Percentiles rank a stretch among this genome's conserved stretches.
Conservation (phyloP, 1,284 basidiomycete genomes). For the Ustilago nuda region DNA sequence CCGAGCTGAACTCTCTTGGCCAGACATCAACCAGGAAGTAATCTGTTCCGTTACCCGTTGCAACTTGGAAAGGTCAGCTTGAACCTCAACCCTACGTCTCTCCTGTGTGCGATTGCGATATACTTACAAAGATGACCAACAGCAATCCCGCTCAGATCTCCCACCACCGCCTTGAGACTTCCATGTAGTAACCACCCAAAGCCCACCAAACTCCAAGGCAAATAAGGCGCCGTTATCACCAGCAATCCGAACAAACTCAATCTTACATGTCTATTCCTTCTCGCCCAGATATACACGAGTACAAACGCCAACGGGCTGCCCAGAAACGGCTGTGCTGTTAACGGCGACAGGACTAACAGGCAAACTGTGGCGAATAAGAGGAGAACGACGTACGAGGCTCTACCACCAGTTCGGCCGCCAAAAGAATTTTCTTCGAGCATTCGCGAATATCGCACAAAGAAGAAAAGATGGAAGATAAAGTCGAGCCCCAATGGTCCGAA, state of each 20-base stretch:
- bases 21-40: slow-evolving; percentile 96
- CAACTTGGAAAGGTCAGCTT: neutral
- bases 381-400: slow-evolving; percentile 92
- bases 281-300: slow-evolving; percentile 95
- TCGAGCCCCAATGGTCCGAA: slow-evolving; percentile 89
- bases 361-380: slow-evolving; percentile 82
- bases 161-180: slow-evolving; percentile 84
- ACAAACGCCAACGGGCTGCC: slow-evolving; percentile 71
- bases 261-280: slow-evolving; percentile 91
- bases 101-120: too few species aligned
- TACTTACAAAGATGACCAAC: slow-evolving; percentile 65
- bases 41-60: slow-evolving; percentile 24
- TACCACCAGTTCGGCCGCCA: slow-evolving; percentile 79
- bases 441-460: slow-evolving; percentile 96
- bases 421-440: slow-evolving; percentile 97
- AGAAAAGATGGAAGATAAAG: slow-evolving; percentile 95
- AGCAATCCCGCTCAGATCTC: slow-evolving; percentile 76
- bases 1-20: slow-evolving; percentile 88
- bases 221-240: slow-evolving; percentile 93
- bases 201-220: slow-evolving; percentile 87
- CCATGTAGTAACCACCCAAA: slow-evolving; percentile 91
- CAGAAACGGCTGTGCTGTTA: slow-evolving; percentile 69
- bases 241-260: slow-evolving; percentile 94
- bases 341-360: slow-evolving; percentile 55
- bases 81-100: neutral